These are phyloP conservation scores for Boletus tomentosulus DNA, from an alignment of 768 basidiomycete genomes.

Conservation along the genomic window DNA sequence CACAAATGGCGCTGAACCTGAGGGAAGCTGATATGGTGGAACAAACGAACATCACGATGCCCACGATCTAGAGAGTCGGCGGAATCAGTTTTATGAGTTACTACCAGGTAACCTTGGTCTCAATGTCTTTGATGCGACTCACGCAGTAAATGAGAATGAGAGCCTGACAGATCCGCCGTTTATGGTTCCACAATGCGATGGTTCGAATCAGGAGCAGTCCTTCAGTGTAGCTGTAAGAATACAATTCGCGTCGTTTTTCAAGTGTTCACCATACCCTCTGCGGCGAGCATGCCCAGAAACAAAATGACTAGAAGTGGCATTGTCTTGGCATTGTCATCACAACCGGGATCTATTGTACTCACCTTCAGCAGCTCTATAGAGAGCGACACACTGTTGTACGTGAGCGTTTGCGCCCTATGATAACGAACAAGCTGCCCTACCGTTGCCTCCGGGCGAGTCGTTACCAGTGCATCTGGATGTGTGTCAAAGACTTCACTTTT, in stretches of 20 bases:
- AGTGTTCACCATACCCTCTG: conserved; percentile 3
- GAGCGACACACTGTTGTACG: background rate
- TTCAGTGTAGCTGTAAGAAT: background rate
- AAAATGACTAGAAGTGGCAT: background rate
- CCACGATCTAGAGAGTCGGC: background rate
- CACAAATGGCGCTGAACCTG: conserved; percentile 5
- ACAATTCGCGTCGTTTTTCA: background rate
- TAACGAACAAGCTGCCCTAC: background rate
- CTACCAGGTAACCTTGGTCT: background rate
- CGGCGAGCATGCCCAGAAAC: conserved; percentile 5
- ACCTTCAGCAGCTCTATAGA: conserved; percentile 10
- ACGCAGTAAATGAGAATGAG: conserved; percentile 1
- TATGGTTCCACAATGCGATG: conserved; percentile 6
- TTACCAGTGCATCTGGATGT: background rate
- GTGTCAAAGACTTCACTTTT: background rate
- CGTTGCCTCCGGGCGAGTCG: background rate
- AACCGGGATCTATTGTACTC: background rate
- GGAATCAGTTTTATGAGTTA: background rate
- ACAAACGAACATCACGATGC: conserved; percentile 5
- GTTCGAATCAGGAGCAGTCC: conserved; percentile 13
- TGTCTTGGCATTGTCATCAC: background rate
- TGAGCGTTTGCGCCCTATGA: background rate
- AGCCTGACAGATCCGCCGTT: background rate
- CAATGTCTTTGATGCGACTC: background rate
- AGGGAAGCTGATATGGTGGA: conserved; percentile 1